Conservation (phyloP, 2,329 filamentous ascomycete species). For the Alternaria atra region DNA sequence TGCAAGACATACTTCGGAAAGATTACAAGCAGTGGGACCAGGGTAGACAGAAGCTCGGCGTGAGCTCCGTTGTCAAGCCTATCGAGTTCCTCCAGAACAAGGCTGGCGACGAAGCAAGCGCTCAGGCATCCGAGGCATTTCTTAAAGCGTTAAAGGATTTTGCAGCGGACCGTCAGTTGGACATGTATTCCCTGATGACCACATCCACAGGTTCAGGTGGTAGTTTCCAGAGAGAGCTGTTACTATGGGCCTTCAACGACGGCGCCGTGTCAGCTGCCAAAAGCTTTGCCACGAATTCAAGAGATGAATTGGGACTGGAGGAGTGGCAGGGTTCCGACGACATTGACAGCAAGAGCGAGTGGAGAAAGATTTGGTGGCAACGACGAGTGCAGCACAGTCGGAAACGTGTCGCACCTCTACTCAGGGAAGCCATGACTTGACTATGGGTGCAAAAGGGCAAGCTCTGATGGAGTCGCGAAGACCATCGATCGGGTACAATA, state of each 20-base stretch:
- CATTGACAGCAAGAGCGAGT: slow-evolving; percentile 49
- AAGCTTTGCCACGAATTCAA: slow-evolving; percentile 61
- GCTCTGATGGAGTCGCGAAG: slow-evolving; percentile 2
- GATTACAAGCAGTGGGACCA: slow-evolving; percentile 83
- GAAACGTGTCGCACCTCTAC: slow-evolving; percentile 69
- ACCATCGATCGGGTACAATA: background rate
- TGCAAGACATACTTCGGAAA: slow-evolving; percentile 77
- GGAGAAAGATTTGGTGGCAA: slow-evolving; percentile 74
- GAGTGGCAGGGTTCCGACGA: slow-evolving; percentile 63
- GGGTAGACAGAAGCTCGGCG: slow-evolving; percentile 66
- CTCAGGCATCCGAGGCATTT: slow-evolving; percentile 52
- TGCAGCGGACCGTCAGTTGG: slow-evolving; percentile 65
- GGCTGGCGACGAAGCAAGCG: slow-evolving; percentile 55
- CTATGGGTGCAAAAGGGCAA: slow-evolving; percentile 5
- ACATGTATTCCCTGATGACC: slow-evolving; percentile 74
- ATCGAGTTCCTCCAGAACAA: slow-evolving; percentile 68
- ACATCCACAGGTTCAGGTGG: slow-evolving; percentile 63
- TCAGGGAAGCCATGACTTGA: slow-evolving; percentile 57
- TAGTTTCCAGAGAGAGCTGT: slow-evolving; percentile 70
- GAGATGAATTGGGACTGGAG: slow-evolving; percentile 64
- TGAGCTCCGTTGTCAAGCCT: slow-evolving; percentile 71
- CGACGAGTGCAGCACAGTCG: slow-evolving; percentile 65
- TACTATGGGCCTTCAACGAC: slow-evolving; percentile 70
- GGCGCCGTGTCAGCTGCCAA: slow-evolving; percentile 61
- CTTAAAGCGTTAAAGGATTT: slow-evolving; percentile 62